Evolutionary conservation across 805 yeast genomes (phyloP).

Genomic region (Pichia phayaonensis): DNA sequence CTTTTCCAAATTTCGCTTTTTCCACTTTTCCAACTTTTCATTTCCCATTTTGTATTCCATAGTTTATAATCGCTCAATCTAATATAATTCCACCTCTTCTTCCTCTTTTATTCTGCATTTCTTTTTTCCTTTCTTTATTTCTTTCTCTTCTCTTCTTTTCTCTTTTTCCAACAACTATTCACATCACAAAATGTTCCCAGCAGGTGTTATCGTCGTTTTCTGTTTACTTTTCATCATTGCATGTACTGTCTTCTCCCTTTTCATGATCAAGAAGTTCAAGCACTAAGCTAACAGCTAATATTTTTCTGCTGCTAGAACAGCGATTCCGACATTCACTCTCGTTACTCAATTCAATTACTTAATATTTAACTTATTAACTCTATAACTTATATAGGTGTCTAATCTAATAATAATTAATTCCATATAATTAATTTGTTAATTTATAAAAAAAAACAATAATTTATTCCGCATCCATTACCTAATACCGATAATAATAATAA

Average conservation of each 20-base stretch:
- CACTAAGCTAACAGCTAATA: constrained; percentile 17
- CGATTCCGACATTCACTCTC: not conserved
- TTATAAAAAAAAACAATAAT: no score
- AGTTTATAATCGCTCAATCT: not conserved
- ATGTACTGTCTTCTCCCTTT: constrained; percentile 24
- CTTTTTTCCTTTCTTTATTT: not conserved
- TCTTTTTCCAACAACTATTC: not conserved
- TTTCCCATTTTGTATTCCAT: no score
- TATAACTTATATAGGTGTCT: not conserved
- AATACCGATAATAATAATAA: no score
- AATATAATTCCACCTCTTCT: not conserved
- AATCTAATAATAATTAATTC: not conserved
- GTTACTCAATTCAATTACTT: not conserved
- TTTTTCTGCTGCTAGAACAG: not conserved
- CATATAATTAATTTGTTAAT: no score
- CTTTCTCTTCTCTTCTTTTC: constrained; percentile 1
- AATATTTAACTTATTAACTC: not conserved
- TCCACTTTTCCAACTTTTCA: not conserved
- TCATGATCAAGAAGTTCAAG: constrained; percentile 28
- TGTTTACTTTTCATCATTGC: constrained; percentile 42
- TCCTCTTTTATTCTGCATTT: not conserved
- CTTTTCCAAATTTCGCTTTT: not conserved
- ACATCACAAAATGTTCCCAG: constrained; percentile 41
- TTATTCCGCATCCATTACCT: no score
- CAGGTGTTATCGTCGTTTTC: constrained; percentile 61